These are phyloP conservation scores for Salix caprea DNA, from an alignment of 345 rosid genomes.

Conservation along the genomic window DNA sequence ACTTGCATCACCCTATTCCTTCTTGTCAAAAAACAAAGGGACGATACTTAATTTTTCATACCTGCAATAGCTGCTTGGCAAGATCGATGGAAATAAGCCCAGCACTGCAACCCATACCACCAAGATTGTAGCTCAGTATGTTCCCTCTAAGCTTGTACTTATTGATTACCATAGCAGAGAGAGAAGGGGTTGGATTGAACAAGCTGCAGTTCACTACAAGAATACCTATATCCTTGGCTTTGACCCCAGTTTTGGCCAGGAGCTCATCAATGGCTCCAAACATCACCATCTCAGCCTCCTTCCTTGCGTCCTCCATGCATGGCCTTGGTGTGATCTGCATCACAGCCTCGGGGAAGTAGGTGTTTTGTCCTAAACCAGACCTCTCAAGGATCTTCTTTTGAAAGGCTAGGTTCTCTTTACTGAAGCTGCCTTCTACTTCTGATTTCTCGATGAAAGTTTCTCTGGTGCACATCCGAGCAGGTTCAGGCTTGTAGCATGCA, in stretches of 20 bases:
- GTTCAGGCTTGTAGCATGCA: constrained; percentile 55
- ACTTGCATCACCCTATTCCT: no score
- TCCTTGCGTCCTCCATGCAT: constrained; percentile 59
- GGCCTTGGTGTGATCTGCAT: constrained; percentile 49
- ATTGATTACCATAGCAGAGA: constrained; percentile 64
- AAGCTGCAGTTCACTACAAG: constrained; percentile 61
- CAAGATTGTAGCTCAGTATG: constrained; percentile 56
- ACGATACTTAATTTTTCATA: not conserved
- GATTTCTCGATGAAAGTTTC: constrained; percentile 47
- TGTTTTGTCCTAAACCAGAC: constrained; percentile 72
- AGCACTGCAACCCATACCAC: constrained; percentile 78
- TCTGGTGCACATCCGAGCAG: constrained; percentile 40
- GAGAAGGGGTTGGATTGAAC: constrained; percentile 65
- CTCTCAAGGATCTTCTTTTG: constrained; percentile 80
- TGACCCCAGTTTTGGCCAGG: constrained; percentile 52
- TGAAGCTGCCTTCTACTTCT: constrained; percentile 34
- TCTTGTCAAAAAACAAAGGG: not conserved
- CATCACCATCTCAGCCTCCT: constrained; percentile 63
- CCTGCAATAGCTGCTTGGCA: constrained; percentile 64
- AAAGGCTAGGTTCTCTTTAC: constrained; percentile 58
- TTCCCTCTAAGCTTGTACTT: constrained; percentile 71
- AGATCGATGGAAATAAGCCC: constrained; percentile 67
- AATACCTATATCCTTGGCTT: constrained; percentile 59
- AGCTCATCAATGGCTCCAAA: constrained; percentile 60
- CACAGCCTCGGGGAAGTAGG: constrained; percentile 73